Conservation (phyloP, 108 stramenopile species). For the Aurantiochytrium sp. region DNA sequence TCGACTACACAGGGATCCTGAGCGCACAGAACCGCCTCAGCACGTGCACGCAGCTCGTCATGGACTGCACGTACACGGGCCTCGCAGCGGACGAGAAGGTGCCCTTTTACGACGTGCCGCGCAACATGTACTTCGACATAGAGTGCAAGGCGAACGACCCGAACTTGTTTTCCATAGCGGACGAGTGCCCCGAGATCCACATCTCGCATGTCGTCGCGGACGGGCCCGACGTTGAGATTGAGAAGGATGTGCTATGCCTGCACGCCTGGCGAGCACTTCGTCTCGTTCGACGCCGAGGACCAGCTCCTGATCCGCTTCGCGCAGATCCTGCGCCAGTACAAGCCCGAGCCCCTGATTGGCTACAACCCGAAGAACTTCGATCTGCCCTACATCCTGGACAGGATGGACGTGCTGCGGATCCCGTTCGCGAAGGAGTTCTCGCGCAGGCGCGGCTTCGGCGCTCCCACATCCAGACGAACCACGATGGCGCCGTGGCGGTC, state of each 20-base stretch:
- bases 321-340: background rate
- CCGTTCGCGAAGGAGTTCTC: background rate
- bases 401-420: background rate
- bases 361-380: background rate
- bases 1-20: background rate
- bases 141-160: background rate
- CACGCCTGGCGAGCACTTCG: background rate
- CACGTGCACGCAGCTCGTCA: too few species aligned
- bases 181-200: background rate
- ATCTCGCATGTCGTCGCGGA: background rate
- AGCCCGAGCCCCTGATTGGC: background rate
- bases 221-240: background rate
- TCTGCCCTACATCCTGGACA: background rate
- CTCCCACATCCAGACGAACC: background rate
- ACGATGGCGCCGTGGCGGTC: background rate
- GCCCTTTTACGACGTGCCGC: background rate
- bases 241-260: background rate
- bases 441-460: background rate
- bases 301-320: background rate
- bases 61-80: too few species aligned
- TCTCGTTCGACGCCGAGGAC: background rate
- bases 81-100: background rate
- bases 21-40: background rate
- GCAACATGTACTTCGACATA: background rate
- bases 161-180: background rate